Base-by-base conservation (phyloP, 148 eudicot genomes). In the Rhododendron kiyosumense region DNA sequence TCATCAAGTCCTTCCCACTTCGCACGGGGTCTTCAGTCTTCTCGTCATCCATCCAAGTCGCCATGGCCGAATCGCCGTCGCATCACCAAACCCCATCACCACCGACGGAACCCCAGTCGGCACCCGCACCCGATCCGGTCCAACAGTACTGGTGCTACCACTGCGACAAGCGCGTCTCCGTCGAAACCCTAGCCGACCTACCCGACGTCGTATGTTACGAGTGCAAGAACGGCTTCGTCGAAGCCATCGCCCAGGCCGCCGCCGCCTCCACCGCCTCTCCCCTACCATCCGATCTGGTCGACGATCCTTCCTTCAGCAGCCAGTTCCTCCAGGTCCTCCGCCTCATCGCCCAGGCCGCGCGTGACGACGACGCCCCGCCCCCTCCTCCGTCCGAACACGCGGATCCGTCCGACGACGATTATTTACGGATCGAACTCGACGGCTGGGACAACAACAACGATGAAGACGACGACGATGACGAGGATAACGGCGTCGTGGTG, bases 181-280 rank as follows among this genome's bases (percentile, higher is more conserved):
- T 94, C 85, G 92, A 92, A 83, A 86, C 94, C 93, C 84, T 85
- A 24, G 57, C 87, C 3, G 91, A 87, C 82, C 93, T 87, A n/a
- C 88, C 93, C 73, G 93, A 93, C 83, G 86, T 94, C 82, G 78
- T 93, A 63, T 96, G 99, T 87, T 46, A 6, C 89, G 97, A 93
- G 28, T 96, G 99, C 87, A 92, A 91, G 63, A 90, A 88, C 89
- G 99, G 99, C 8, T 96, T 96, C 84, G 95, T 96, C 36, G 99
- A 95, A 77, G 76, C 86, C 24, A 85, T 94, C 86, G 43, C 90
- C 24, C 12, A 46, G 2, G 1, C 49, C 63, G 63, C 22, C 65
- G n/a, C 65, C 24, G 41, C 61, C 49, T 15, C 86, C 83, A 7
- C 90, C 4, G 76, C 86, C 12, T 89, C 82, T 11, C 73, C 80